Base-by-base conservation (phyloP, 2,329 filamentous ascomycete genomes). In the Penicillium sp. region DNA sequence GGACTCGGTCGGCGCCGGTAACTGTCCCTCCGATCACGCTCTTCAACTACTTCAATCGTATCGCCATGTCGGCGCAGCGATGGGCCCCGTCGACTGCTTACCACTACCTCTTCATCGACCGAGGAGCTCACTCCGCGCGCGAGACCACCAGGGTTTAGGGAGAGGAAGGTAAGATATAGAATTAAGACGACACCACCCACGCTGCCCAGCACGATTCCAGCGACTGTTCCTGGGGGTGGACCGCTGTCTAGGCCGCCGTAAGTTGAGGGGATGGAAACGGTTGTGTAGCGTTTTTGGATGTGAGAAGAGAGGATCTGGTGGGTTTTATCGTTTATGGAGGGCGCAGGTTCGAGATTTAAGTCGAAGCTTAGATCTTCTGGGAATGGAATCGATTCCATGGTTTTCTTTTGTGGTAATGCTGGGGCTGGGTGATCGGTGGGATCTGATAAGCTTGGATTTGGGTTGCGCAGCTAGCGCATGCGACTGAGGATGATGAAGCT, bases 251-350 rank as follows among this genome's bases (percentile, higher is more conserved):
- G 74, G 52, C 78, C 77, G 46, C 80, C 77, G 72, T 89, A 89
- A 63, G 84, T 84, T 26, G 83, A 80, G 1, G 86, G 85, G 63
- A 89, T 86, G 59, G 84, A 76, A 63, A 77, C 63, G 51, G 75
- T 72, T 53, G 63, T 63, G 58, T 69, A 69, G 46, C 66, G 65
- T 35, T 60, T 63, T 59, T 66, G 49, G 41, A 63, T 57, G 53
- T 59, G 52, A 3, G 9, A 57, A 51, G 58, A 57, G 51, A 58
- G 55, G 48, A 48, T 43, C 8, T 45, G 27, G 41, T 53, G 27
- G 27, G 43, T 46, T 27, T 45, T 46, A 11, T 19, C 26, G 14
- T 47, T 47, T n/a, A 47, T n/a, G 21, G 22, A 35, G 7, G 29
- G 7, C 14, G 27, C 14, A 3, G 49, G n/a, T 3, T 19, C 11